Percentiles rank a stretch among this genome's conserved stretches.
Evolutionary conservation across 1,284 basidiomycete genomes (phyloP).

Genomic region (Austropuccinia psidii): DNA sequence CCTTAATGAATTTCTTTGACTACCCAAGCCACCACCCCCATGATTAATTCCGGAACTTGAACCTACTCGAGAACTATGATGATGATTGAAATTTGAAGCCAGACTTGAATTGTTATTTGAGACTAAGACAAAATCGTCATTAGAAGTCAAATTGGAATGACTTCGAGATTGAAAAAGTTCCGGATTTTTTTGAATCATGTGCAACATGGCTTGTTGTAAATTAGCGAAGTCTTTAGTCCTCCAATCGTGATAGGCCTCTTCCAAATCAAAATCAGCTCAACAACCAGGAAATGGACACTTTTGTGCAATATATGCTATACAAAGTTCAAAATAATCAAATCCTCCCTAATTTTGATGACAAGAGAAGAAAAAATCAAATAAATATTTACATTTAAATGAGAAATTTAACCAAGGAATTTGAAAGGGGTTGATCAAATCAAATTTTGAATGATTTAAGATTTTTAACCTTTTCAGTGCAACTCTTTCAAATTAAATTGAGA

Average conservation of each 20-base stretch:
- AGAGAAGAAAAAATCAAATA: too few relatives aligned
- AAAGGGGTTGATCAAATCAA: too few relatives aligned
- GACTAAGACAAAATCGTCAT: conserved; percentile 35
- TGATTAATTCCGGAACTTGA: not conserved
- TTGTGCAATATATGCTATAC: conserved; percentile 81
- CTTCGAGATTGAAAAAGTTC: conserved; percentile 60
- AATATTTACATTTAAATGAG: too few relatives aligned
- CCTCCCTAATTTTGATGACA: conserved; percentile 13
- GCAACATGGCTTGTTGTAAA: conserved; percentile 77
- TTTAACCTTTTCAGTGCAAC: conserved; percentile 70
- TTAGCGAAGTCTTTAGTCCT: conserved; percentile 70
- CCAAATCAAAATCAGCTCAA: conserved; percentile 73
- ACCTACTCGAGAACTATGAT: conserved; percentile 8
- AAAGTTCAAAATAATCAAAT: conserved; percentile 56
- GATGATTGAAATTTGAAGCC: not conserved
- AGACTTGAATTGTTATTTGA: not conserved
- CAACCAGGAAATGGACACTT: conserved; percentile 74
- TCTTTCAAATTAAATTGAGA: conserved; percentile 60
- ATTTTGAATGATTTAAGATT: not conserved
- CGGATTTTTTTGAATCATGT: conserved; percentile 78
- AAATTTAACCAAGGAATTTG: too few relatives aligned
- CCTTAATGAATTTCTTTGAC: conserved; percentile 18
- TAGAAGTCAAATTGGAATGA: not conserved
- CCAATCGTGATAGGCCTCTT: conserved; percentile 76
- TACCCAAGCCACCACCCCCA: not conserved